Evolutionary conservation across 768 basidiomycete genomes (phyloP).

Genomic region (Agaricus bisporus): DNA sequence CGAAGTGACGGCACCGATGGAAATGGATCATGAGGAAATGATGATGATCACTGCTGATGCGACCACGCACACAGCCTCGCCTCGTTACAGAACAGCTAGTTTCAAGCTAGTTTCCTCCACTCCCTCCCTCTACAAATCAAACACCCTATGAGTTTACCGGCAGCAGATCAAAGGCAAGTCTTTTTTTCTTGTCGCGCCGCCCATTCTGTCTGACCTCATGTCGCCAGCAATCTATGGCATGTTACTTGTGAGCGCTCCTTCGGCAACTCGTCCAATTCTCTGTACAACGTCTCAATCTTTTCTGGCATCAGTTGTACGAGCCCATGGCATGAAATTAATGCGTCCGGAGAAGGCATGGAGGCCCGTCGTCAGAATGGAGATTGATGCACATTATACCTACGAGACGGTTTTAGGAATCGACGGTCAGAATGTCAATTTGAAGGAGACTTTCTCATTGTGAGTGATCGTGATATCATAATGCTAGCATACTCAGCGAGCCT

Average conservation of each 20-base stretch:
- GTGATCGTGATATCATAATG: slow-evolving; percentile 16
- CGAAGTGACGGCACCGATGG: too few relatives aligned
- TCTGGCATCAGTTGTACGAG: slow-evolving; percentile 28
- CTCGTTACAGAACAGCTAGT: too few relatives aligned
- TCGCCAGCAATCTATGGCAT: slow-evolving; percentile 17
- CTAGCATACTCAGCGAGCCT: background rate
- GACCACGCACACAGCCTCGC: too few relatives aligned
- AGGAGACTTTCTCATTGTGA: slow-evolving; percentile 47
- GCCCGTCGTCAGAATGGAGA: slow-evolving; percentile 53
- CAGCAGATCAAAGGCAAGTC: background rate
- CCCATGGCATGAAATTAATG: slow-evolving; percentile 40
- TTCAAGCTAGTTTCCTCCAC: too few relatives aligned
- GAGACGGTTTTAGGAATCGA: slow-evolving; percentile 60
- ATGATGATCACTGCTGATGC: too few relatives aligned
- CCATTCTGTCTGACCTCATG: background rate
- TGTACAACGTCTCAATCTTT: background rate
- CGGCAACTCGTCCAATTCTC: background rate
- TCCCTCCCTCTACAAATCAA: background rate
- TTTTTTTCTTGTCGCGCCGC: background rate
- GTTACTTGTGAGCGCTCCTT: slow-evolving; percentile 20
- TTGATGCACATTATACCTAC: slow-evolving; percentile 44
- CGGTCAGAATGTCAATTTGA: slow-evolving; percentile 66
- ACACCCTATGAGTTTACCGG: background rate
- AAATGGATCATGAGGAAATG: too few relatives aligned
- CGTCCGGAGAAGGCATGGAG: slow-evolving; percentile 62